These are phyloP conservation scores for Cryptococcus jaspeensis DNA, from an alignment of 1,284 basidiomycete genomes.

Conservation along the genomic window DNA sequence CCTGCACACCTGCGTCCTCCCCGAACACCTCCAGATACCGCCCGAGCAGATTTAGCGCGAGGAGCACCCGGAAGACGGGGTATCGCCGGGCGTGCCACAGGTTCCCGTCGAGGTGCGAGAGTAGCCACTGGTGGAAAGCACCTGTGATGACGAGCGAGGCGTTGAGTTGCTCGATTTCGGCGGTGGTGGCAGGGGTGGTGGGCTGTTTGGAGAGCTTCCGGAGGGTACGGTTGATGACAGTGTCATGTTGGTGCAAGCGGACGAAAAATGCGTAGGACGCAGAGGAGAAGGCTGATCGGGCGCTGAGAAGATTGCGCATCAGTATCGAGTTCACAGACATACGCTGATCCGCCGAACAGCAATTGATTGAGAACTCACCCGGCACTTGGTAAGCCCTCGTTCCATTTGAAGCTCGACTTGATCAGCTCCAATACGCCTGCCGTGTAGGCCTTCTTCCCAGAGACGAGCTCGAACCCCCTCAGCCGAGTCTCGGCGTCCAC, in stretches of 20 bases:
- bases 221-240: constrained; percentile 14
- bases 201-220: constrained; percentile 14
- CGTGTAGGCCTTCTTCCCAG: constrained; percentile 28
- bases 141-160: constrained; percentile 1
- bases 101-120: constrained; percentile 28
- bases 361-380: constrained; percentile 24
- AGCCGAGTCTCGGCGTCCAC: constrained; percentile 33
- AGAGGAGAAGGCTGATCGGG: constrained; percentile 39
- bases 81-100: constrained; percentile 25
- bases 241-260: constrained; percentile 25
- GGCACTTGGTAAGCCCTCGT: constrained; percentile 27
- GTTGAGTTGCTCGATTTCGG: neutral
- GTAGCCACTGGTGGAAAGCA: constrained; percentile 31
- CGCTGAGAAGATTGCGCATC: constrained; percentile 10
- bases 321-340: neutral
- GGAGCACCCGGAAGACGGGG: constrained; percentile 32
- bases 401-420: constrained; percentile 10
- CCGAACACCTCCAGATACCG: constrained; percentile 39
- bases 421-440: constrained; percentile 23
- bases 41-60: constrained; percentile 28
- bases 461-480: constrained; percentile 35
- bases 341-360: neutral
- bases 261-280: constrained; percentile 36
- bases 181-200: neutral
- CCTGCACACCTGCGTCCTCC: constrained; percentile 6